Evolutionary conservation across 495 filamentous ascomycete genomes (phyloP).

Genomic region (Hypoxylon lenormandii): DNA sequence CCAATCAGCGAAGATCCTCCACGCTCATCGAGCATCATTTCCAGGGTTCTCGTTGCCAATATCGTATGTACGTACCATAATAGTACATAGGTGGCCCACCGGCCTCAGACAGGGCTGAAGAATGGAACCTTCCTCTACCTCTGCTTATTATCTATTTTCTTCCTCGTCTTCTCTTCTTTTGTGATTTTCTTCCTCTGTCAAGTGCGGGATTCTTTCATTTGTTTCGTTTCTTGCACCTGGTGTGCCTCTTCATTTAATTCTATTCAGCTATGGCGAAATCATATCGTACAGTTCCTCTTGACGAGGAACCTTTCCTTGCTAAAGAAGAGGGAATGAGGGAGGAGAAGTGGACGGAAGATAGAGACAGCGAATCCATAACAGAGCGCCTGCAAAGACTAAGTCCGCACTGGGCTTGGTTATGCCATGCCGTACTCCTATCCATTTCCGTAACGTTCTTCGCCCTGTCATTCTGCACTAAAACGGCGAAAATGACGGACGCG

Average conservation of each 20-base stretch:
- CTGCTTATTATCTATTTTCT: conserved; percentile 6
- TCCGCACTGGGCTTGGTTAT: conserved; percentile 59
- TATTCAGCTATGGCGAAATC: conserved; percentile 48
- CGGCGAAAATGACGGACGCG: conserved; percentile 46
- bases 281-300: conserved; percentile 53
- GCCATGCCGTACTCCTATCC: conserved; percentile 58
- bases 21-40: conserved; percentile 27
- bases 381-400: conserved; percentile 29
- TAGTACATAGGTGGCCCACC: conserved; percentile 14
- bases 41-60: conserved; percentile 14
- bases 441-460: conserved; percentile 58
- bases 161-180: conserved; percentile 25
- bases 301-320: conserved; percentile 55
- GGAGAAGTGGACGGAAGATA: conserved; percentile 36
- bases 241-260: conserved; percentile 49
- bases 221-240: conserved; percentile 56
- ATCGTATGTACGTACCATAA: too few relatives aligned
- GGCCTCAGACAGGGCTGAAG: conserved; percentile 18
- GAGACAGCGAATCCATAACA: conserved; percentile 18
- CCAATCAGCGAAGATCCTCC: conserved; percentile 39
- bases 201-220: conserved; percentile 12
- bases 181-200: conserved; percentile 15
- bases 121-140: conserved; percentile 14
- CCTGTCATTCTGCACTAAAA: conserved; percentile 54
- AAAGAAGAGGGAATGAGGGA: conserved; percentile 43